Conservation (phyloP, 257 asterid genomes). For the Parsonsia alboflavescens region DNA sequence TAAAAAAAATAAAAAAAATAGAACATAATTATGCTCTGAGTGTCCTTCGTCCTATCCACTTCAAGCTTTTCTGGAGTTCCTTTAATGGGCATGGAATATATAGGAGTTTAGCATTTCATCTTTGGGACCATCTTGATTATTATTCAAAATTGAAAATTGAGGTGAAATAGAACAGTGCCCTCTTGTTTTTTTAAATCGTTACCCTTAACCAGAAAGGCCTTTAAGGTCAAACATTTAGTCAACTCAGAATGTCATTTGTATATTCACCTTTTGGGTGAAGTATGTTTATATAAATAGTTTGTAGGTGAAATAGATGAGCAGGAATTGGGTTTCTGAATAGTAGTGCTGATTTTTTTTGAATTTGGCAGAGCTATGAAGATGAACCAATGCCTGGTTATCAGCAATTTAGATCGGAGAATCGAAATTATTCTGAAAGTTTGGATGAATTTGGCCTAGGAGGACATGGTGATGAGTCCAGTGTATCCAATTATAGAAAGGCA, state of each 20-base stretch:
- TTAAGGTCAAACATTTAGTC: not conserved
- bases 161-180: not conserved
- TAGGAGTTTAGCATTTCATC: not conserved
- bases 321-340: not conserved
- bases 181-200: not conserved
- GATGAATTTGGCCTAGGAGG: conserved; percentile 39
- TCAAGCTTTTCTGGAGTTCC: not conserved
- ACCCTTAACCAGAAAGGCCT: conserved; percentile 9
- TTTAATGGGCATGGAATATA: conserved; percentile 2
- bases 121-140: not conserved
- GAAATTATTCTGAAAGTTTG: conserved; percentile 52
- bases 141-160: not conserved
- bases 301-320: not conserved
- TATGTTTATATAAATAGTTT: not conserved
- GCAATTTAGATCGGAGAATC: conserved; percentile 41
- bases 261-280: too few relatives aligned
- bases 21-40: not conserved
- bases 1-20: not conserved
- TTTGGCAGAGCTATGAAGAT: conserved; percentile 70
- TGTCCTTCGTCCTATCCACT: not conserved
- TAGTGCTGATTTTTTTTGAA: conserved; percentile 9
- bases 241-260: not conserved
- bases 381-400: conserved; percentile 66
- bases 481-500: conserved; percentile 45
- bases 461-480: conserved; percentile 29